Conservation (phyloP, 108 stramenopile genomes). For the Seminavis robusta region DNA sequence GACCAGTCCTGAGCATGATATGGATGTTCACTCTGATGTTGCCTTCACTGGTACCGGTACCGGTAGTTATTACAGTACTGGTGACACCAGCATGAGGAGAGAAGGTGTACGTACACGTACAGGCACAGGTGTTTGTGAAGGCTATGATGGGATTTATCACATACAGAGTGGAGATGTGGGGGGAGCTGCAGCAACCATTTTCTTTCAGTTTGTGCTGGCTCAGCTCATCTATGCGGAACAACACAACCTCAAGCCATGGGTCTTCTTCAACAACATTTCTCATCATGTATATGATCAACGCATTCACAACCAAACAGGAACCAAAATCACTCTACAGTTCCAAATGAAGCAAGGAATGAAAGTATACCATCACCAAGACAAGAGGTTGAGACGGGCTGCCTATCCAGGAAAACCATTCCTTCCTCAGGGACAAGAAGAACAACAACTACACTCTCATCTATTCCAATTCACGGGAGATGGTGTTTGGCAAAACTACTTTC, state of each 20-base stretch:
- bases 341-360: neutral
- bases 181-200: conserved; percentile 46
- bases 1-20: no score
- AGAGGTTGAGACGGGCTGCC: no score
- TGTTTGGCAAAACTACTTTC: conserved; percentile 33
- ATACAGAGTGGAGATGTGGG: conserved; percentile 46
- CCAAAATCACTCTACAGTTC: no score
- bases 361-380: no score
- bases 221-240: conserved; percentile 46
- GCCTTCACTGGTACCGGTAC: no score
- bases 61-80: no score
- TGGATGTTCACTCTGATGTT: no score
- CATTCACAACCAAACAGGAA: no score
- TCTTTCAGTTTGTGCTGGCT: conserved; percentile 56
- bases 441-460: neutral
- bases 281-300: conserved; percentile 34
- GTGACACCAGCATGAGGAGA: no score
- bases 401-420: conserved; percentile 17
- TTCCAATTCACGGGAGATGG: conserved; percentile 15
- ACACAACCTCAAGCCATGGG: conserved; percentile 58
- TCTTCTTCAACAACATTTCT: conserved; percentile 36
- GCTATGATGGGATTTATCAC: conserved; percentile 46
- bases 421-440: neutral
- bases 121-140: conserved; percentile 54
- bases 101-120: no score